Evolutionary conservation across 148 eudicot genomes (phyloP), one percentile per base, ranked within the genome.

Genomic region (Suaeda aralocaspica): DNA sequence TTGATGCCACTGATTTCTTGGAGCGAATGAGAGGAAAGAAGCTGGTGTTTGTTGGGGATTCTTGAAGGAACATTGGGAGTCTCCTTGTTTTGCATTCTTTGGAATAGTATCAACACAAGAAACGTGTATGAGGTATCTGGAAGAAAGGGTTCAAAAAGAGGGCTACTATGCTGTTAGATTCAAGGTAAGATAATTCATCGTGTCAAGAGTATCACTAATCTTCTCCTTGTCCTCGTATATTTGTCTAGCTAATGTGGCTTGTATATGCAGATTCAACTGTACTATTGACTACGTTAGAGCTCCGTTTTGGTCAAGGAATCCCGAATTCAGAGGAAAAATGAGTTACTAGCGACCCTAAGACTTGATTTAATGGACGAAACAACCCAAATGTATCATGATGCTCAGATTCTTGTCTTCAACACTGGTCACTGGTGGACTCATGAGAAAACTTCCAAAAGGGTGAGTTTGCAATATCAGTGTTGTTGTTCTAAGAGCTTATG

Each of bases 361-460:
- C 79, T 93, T 44, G 98, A 94, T 77, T 73, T 87, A 79, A 92
- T 92, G 92, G 96, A 87, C 62, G 36, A 49, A 70, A 81, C 91
- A 3, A 84, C 91, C 67, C 64, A 82, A 56, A 87, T 79, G 91
- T 94, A 89, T 81, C 80, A 68, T n/a, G 95, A 89, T 72, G 99
- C 97, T 41, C 89, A 94, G 80, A 78, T 91, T 55, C 25, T 94
- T 29, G 77, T 94, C 76, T 94, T 91, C 76, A 94, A 94, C 73
- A 94, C 97, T 1, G 99, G 96, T 6, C 99, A 94, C 69, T 94
- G 99, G 99, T 94, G 99, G 99, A 89, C 97, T 50, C 99, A 94
- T 73, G 97, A 89, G 79, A 94, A 94, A 77, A 94, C 96, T 45
- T 81, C 92, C n/a, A 12, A 84, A 56, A 76, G 97, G 99, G 99